phyloP scores from a whole-genome alignment of 352 stramenopile species.

The Blastocystis sp. region DNA sequence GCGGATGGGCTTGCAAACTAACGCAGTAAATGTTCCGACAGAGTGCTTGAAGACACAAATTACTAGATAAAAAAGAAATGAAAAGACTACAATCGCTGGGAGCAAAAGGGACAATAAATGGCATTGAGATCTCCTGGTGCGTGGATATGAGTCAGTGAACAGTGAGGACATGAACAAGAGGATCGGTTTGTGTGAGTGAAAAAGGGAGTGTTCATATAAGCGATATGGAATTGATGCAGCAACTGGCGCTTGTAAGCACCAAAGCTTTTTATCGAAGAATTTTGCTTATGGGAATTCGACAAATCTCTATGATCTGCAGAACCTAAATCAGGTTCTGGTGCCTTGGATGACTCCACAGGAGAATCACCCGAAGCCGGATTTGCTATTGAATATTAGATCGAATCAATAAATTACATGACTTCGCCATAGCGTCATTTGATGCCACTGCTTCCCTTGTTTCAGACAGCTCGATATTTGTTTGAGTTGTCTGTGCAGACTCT shows the following conservation, averaged over 20 bases:
- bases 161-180: not conserved
- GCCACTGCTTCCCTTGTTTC: no score
- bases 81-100: not conserved
- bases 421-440: no score
- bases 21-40: not conserved
- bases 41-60: not conserved
- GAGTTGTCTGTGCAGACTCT: no score
- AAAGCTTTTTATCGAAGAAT: no score
- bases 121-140: not conserved
- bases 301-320: no score
- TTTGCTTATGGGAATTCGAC: no score
- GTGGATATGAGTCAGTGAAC: not conserved
- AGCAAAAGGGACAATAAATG: conserved; percentile 19
- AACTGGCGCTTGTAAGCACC: not conserved
- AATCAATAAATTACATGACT: no score
- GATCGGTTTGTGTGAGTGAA: conserved; percentile 4
- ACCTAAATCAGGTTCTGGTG: no score
- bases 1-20: not conserved
- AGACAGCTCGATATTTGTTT: no score
- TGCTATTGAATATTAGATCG: no score
- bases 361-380: no score
- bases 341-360: no score
- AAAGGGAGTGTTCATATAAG: not conserved
- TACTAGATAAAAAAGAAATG: not conserved
- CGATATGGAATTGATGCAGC: not conserved